A percentile compares a stretch with the other conserved stretches of the same genome.
Evolutionary conservation across 768 basidiomycete genomes (phyloP).

Genomic region (Lentinus tigrinus): DNA sequence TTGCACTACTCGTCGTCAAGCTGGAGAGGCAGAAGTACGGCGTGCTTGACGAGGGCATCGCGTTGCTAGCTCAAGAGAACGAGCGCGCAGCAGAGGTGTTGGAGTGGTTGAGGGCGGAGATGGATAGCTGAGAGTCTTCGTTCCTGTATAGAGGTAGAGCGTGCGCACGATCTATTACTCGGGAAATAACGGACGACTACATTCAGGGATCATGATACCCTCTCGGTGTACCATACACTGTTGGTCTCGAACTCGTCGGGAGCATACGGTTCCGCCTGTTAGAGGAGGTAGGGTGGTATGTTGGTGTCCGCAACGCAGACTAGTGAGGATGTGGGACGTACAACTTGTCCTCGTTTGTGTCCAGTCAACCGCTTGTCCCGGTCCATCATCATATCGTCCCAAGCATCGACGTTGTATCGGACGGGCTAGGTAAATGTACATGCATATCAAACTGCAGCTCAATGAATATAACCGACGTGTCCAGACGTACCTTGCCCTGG

Average conservation of each 20-base stretch:
- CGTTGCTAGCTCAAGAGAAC: constrained; percentile 1
- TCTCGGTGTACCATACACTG: constrained; percentile 73
- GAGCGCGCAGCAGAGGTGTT: constrained; percentile 25
- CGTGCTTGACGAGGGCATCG: constrained; percentile 31
- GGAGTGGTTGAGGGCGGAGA: constrained; percentile 31
- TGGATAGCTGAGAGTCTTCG: constrained; percentile 23
- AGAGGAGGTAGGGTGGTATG: neutral
- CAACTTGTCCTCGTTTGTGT: constrained; percentile 80
- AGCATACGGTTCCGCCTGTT: constrained; percentile 64
- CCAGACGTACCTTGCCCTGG: constrained; percentile 74
- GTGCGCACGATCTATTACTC: neutral
- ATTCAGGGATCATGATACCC: constrained; percentile 26
- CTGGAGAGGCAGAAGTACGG: constrained; percentile 41
- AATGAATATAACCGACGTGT: neutral
- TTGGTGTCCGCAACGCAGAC: neutral
- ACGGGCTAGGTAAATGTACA: constrained; percentile 15
- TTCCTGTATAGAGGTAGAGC: neutral
- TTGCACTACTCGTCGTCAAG: constrained; percentile 25
- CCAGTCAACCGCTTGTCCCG: constrained; percentile 88
- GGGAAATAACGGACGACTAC: neutral
- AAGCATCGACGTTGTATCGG: constrained; percentile 81
- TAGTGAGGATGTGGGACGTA: constrained; percentile 29
- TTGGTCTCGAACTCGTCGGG: constrained; percentile 71
- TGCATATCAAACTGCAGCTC: neutral
- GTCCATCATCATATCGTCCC: constrained; percentile 97